phyloP scores from a whole-genome alignment of 2,329 filamentous ascomycete genomes.

The Penicillium sp. region DNA sequence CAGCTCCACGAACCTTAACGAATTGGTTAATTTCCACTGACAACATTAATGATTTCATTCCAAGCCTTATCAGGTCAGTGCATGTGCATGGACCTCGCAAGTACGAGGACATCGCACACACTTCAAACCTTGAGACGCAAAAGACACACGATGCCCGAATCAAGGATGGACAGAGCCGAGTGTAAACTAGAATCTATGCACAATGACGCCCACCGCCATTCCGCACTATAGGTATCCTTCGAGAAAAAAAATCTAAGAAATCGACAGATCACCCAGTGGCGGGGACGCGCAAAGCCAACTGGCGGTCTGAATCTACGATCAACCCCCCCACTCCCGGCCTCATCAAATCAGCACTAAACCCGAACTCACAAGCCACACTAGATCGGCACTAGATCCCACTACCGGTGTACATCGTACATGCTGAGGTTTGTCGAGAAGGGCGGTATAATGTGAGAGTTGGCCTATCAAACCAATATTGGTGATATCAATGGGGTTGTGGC shows the following conservation, averaged over 20 bases:
- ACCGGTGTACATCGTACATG: not conserved
- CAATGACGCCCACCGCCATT: not conserved
- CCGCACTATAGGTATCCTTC: no score
- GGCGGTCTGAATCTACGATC: constrained; percentile 4
- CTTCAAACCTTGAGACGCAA: not conserved
- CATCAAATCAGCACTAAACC: not conserved
- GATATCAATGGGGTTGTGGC: not conserved
- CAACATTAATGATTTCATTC: not conserved
- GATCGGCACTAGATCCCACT: constrained; percentile 2
- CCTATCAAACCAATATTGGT: not conserved
- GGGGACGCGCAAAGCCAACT: not conserved
- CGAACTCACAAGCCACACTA: not conserved
- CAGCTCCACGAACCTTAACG: no score
- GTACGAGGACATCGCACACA: not conserved
- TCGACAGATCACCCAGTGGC: not conserved
- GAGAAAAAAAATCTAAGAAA: not conserved
- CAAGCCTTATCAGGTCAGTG: not conserved
- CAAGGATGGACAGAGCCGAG: not conserved
- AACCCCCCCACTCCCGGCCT: not conserved
- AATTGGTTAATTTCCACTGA: not conserved
- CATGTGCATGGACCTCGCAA: not conserved
- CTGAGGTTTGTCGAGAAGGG: not conserved
- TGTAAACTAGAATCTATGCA: not conserved
- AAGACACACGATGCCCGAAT: not conserved
- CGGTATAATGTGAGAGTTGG: not conserved